Conservation (phyloP, 345 rosid genomes). For the Nasturtium officinale region DNA sequence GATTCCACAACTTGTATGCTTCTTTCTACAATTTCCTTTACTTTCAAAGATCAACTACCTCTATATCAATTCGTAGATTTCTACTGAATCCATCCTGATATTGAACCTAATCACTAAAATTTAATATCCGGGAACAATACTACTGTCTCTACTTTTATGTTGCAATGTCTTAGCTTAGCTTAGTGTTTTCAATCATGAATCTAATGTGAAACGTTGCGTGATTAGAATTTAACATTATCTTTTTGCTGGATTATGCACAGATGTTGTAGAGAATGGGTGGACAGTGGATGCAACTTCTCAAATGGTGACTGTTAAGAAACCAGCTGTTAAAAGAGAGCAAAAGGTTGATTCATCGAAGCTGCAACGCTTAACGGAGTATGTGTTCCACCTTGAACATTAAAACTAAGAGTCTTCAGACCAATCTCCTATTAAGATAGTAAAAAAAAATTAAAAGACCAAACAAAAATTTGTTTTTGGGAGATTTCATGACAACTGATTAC, state of each 20-base stretch:
- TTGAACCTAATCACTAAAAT: neutral
- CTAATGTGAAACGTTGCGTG: neutral
- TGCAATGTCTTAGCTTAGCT: neutral
- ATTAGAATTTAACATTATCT: neutral
- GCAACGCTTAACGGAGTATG: conserved; percentile 81
- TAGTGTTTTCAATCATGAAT: conserved; percentile 3
- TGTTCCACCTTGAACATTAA: conserved; percentile 77
- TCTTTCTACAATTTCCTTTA: conserved; percentile 15
- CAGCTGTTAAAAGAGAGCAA: conserved; percentile 58
- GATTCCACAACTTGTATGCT: conserved; percentile 76
- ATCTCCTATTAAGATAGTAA: neutral
- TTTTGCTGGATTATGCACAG: conserved; percentile 47
- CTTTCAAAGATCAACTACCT: conserved; percentile 41
- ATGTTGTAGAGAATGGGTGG: conserved; percentile 77
- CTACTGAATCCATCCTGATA: neutral
- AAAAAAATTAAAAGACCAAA: neutral
- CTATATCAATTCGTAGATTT: neutral
- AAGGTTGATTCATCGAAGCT: conserved; percentile 73
- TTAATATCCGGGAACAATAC: neutral
- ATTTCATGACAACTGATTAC: too few species aligned
- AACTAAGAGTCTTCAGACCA: neutral
- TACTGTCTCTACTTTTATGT: neutral
- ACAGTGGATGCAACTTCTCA: conserved; percentile 57
- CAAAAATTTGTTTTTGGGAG: neutral
- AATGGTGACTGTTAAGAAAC: conserved; percentile 79